phyloP scores from a whole-genome alignment of 441 rosid species.

The Dalechampia spathulata region DNA sequence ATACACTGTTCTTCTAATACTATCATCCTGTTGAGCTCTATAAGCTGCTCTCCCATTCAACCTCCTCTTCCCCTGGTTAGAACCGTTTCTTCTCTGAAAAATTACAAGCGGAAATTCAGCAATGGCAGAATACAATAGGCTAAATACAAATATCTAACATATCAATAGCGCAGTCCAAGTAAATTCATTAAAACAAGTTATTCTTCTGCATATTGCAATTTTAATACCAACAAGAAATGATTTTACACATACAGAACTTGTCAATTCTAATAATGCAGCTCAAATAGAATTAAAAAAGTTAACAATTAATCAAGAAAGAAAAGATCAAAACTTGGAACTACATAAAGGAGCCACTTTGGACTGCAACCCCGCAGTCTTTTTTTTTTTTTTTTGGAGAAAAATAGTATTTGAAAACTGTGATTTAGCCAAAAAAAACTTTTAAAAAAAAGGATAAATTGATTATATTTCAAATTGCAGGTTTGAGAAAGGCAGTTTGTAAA shows the following conservation, averaged over 20 bases:
- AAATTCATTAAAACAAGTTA: not conserved
- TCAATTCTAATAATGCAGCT: not conserved
- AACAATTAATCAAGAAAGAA: no score
- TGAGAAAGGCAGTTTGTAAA: no score
- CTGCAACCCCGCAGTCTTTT: no score
- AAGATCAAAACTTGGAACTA: no score
- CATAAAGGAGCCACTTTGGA: no score
- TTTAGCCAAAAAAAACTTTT: no score
- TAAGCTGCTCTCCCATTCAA: conserved; percentile 53
- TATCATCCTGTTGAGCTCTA: conserved; percentile 77
- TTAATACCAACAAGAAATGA: not conserved
- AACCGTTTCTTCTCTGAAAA: conserved; percentile 53
- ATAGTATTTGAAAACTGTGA: no score
- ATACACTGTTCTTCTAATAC: conserved; percentile 82
- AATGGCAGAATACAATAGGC: conserved; percentile 10
- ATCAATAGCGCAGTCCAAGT: not conserved
- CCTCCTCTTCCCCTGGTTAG: conserved; percentile 58
- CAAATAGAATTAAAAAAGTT: no score
- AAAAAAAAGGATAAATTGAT: no score
- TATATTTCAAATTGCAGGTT: no score
- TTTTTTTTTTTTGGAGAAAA: no score
- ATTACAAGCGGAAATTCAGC: conserved; percentile 19
- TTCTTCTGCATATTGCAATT: no score
- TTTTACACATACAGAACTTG: not conserved
- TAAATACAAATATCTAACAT: not conserved